Percentiles rank a stretch among this genome's conserved stretches.
Evolutionary conservation across 2,329 filamentous ascomycete species (phyloP).

Genomic region (Trichoderma pleuroti): DNA sequence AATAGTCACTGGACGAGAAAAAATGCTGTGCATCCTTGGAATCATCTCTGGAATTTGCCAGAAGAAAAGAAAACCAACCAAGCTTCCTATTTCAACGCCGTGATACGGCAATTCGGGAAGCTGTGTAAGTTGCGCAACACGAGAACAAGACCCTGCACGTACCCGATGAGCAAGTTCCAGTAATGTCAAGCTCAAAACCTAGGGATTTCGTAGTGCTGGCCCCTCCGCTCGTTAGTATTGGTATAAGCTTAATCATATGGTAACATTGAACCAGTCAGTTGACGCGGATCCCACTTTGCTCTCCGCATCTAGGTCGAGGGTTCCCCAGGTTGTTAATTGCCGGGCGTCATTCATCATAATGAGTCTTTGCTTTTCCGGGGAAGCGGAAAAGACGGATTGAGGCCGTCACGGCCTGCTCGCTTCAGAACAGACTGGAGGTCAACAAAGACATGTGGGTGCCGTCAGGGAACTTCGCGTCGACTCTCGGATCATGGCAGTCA

Average conservation of each 20-base stretch:
- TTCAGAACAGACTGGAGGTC: neutral
- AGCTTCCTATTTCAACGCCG: neutral
- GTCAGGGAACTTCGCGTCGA: neutral
- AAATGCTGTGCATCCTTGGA: neutral
- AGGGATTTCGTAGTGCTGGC: neutral
- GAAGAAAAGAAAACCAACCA: neutral
- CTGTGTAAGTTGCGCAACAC: neutral
- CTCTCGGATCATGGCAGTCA: neutral
- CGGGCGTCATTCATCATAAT: neutral
- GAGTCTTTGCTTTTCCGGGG: neutral
- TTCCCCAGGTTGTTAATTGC: neutral
- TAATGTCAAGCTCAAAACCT: neutral
- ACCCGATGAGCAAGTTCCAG: neutral
- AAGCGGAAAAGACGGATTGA: neutral
- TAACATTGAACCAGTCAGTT: neutral
- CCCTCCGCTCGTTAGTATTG: neutral
- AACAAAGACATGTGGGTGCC: neutral
- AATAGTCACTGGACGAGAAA: neutral
- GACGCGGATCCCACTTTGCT: neutral
- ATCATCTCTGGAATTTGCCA: neutral
- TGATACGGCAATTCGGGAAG: neutral
- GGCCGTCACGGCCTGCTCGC: neutral
- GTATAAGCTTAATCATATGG: neutral
- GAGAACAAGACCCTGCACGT: neutral
- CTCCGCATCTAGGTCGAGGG: neutral